These are phyloP conservation scores for Hirschfeldia incana DNA, from an alignment of 345 rosid genomes.

Conservation along the genomic window DNA sequence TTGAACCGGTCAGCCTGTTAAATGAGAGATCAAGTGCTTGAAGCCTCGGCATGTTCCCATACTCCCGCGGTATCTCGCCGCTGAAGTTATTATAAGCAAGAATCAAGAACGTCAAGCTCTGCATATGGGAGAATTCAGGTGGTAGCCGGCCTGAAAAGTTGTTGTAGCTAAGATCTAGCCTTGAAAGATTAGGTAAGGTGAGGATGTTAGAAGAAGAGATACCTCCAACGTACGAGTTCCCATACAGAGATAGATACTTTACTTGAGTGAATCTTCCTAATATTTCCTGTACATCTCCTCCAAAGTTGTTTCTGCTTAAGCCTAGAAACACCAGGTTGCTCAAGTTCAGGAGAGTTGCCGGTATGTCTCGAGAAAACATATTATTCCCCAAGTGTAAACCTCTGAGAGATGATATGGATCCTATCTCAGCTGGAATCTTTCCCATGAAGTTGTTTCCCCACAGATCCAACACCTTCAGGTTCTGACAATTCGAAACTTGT, in stretches of 20 bases:
- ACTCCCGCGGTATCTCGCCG: conserved; percentile 67
- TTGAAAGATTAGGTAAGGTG: conserved; percentile 46
- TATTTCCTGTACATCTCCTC: conserved; percentile 63
- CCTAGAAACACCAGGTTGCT: conserved; percentile 59
- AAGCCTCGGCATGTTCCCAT: conserved; percentile 56
- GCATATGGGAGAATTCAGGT: conserved; percentile 42
- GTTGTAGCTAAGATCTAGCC: conserved; percentile 82
- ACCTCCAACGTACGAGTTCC: conserved; percentile 63
- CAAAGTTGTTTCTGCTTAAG: conserved; percentile 66
- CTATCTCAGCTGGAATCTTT: conserved; percentile 62
- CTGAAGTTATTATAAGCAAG: conserved; percentile 67
- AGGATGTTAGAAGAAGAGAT: conserved; percentile 69
- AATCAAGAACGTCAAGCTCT: conserved; percentile 59
- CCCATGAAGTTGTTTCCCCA: conserved; percentile 71
- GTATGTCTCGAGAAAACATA: conserved; percentile 53
- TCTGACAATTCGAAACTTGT: conserved; percentile 57
- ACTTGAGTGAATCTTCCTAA: conserved; percentile 58
- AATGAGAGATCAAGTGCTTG: conserved; percentile 90
- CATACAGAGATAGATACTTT: conserved; percentile 58
- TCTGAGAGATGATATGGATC: conserved; percentile 56
- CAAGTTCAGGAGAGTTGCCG: conserved; percentile 64
- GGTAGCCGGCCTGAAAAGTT: conserved; percentile 70
- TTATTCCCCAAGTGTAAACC: conserved; percentile 72
- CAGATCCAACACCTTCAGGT: conserved; percentile 48
- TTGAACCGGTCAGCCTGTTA: conserved; percentile 62